A percentile compares a stretch with the other conserved stretches of the same genome.
These are phyloP conservation scores for Aspergillus clavatus DNA, from an alignment of 2,329 filamentous ascomycete genomes.

Conservation along the genomic window DNA sequence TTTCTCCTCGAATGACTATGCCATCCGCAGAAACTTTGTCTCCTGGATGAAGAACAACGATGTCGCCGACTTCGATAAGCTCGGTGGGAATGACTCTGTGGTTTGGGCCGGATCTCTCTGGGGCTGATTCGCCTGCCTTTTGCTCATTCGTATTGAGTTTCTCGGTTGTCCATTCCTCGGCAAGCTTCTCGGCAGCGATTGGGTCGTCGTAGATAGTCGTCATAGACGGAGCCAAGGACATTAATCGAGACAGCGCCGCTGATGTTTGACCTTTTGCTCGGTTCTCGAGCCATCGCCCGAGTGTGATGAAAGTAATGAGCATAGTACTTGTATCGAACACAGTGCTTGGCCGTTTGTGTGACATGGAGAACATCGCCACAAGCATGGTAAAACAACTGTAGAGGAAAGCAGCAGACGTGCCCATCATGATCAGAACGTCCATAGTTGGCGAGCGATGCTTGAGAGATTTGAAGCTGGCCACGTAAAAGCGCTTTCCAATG, in stretches of 20 bases:
- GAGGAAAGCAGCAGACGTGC: slow-evolving; percentile 92
- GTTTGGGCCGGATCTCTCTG: slow-evolving; percentile 51
- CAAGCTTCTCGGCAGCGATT: slow-evolving; percentile 85
- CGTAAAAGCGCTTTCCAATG: slow-evolving; percentile 89
- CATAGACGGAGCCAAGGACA: slow-evolving; percentile 95
- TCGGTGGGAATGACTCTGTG: slow-evolving; percentile 89
- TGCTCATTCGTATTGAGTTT: slow-evolving; percentile 11
- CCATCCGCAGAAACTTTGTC: slow-evolving; percentile 97
- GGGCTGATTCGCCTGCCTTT: slow-evolving; percentile 6
- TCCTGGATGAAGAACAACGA: slow-evolving; percentile 87
- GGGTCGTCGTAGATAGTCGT: slow-evolving; percentile 94
- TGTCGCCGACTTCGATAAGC: slow-evolving; percentile 85
- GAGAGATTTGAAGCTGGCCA: slow-evolving; percentile 87
- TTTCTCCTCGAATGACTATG: slow-evolving; percentile 78
- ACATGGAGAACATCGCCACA: slow-evolving; percentile 68
- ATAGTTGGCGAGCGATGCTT: slow-evolving; percentile 91
- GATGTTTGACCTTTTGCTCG: slow-evolving; percentile 93
- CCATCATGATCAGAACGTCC: slow-evolving; percentile 92
- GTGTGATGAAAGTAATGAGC: slow-evolving; percentile 91
- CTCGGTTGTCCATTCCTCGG: slow-evolving; percentile 64
- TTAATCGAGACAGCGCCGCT: slow-evolving; percentile 83
- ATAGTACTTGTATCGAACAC: slow-evolving; percentile 98
- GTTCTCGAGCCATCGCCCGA: slow-evolving; percentile 91
- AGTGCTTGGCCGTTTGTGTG: slow-evolving; percentile 75
- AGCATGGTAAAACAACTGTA: slow-evolving; percentile 87